Base-by-base conservation (phyloP, 176 grass and related monocot genomes). In the Hordeum marinum region DNA sequence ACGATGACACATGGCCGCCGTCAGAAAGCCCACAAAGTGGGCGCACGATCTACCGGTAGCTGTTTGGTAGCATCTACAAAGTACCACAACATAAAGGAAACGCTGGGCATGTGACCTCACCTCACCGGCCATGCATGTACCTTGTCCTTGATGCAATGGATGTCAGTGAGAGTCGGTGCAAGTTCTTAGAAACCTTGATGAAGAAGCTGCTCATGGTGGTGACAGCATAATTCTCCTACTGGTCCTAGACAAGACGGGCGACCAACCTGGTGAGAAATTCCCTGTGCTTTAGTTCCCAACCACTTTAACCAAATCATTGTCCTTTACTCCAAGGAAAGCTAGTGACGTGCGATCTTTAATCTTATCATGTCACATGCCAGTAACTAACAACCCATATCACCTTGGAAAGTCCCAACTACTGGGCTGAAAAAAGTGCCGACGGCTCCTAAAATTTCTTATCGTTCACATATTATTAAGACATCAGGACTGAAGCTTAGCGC, bases 281-380 rank as follows among this genome's bases (percentile, higher is more conserved):
- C 70, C 25, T 8, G 72, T 29, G 21, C 80, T 78, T 83, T 83
- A 29, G 68, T 52, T 78, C 64, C 55, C 86, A 78, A 83, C 80
- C 52, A 78, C 48, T 71, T 34, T 87, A 14, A 77, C 73, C 80
- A 61, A 78, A 83, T 12, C 40, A 72, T 71, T 63, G 86, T 72
- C 80, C 55, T 88, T 73, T 71, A 10, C 43, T 72, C 11, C n/a
- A 39, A 80, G 40, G 25, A 73, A 80, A 67, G 23, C 21, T 4
- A 35, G 26, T 13, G 58, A 46, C 50, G 26, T 71, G 18, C 21
- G 37, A 41, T 55, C 4, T 63, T 39, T 36, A 57, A 85, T 68
- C 9, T 57, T 54, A 54, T 67, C 61, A 10, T 18, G 0, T 27
- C 12, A 11, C 58, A 15, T 11, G 0, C 20, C 12, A 11, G 58